These are phyloP conservation scores for Mrakia gelida DNA, from an alignment of 768 basidiomycete species.

Conservation along the genomic window DNA sequence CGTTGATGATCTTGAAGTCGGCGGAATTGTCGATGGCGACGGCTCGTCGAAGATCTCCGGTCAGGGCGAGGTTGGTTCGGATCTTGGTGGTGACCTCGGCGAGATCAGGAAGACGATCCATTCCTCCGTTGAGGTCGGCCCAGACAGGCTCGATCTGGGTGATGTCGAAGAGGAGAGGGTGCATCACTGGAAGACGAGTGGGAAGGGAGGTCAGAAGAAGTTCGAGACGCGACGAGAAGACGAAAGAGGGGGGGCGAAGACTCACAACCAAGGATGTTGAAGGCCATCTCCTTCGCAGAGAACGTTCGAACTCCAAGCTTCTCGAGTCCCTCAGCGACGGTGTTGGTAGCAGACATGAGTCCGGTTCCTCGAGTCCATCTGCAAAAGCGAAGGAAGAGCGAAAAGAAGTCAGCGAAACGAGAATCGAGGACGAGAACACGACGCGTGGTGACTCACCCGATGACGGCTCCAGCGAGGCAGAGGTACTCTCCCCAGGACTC, in stretches of 20 bases:
- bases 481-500: slow-evolving; percentile 99
- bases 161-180: slow-evolving; percentile 96
- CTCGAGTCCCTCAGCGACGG: slow-evolving; percentile 89
- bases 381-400: not conserved
- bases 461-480: slow-evolving; percentile 95
- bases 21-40: slow-evolving; percentile 89
- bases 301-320: slow-evolving; percentile 91
- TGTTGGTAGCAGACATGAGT: slow-evolving; percentile 91
- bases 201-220: not conserved
- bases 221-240: not conserved
- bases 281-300: slow-evolving; percentile 99
- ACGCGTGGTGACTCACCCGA: slow-evolving; percentile 61
- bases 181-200: slow-evolving; percentile 60
- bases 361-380: slow-evolving; percentile 99
- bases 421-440: not conserved
- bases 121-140: slow-evolving; percentile 97
- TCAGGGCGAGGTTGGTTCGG: slow-evolving; percentile 71
- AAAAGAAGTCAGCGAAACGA: not conserved
- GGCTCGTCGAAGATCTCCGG: slow-evolving; percentile 87
- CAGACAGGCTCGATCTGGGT: slow-evolving; percentile 99
- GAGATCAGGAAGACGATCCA: slow-evolving; percentile 93
- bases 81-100: slow-evolving; percentile 87
- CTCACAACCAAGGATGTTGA: slow-evolving; percentile 84
- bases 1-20: slow-evolving; percentile 89
- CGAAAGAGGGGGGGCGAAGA: not conserved